Percentiles rank a stretch among this genome's conserved stretches.
Conservation (phyloP, 306 rosid species). For the Cucumis hystrix region DNA sequence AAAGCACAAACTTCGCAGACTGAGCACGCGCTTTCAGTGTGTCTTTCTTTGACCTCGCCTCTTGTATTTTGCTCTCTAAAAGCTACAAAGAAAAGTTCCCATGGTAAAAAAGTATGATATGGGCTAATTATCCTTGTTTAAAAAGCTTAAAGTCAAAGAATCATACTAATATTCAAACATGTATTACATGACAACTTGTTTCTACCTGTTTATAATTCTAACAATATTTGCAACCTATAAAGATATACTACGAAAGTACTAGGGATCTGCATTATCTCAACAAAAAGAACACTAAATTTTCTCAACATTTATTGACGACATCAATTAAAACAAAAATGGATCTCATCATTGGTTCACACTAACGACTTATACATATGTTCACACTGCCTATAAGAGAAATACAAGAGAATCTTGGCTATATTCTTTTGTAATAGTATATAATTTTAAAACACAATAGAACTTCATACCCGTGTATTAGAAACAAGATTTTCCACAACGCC, state of each 20-base stretch:
- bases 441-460: neutral
- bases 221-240: neutral
- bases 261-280: neutral
- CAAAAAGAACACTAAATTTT: neutral
- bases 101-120: neutral
- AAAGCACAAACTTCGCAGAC: slow-evolving; percentile 67
- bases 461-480: slow-evolving; percentile 67
- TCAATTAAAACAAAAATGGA: neutral
- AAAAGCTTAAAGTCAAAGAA: neutral
- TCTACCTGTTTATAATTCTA: neutral
- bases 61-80: slow-evolving; percentile 89
- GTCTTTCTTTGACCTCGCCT: slow-evolving; percentile 90
- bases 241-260: neutral
- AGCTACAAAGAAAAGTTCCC: slow-evolving; percentile 35
- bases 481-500: slow-evolving; percentile 87
- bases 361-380: neutral
- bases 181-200: neutral
- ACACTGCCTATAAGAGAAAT: neutral
- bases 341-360: neutral
- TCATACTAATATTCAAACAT: neutral
- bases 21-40: slow-evolving; percentile 93
- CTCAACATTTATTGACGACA: neutral
- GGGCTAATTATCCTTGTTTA: neutral
- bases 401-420: neutral
- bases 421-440: neutral